phyloP scores from a whole-genome alignment of 441 rosid genomes.

The Euphorbia schlechtendalii region DNA sequence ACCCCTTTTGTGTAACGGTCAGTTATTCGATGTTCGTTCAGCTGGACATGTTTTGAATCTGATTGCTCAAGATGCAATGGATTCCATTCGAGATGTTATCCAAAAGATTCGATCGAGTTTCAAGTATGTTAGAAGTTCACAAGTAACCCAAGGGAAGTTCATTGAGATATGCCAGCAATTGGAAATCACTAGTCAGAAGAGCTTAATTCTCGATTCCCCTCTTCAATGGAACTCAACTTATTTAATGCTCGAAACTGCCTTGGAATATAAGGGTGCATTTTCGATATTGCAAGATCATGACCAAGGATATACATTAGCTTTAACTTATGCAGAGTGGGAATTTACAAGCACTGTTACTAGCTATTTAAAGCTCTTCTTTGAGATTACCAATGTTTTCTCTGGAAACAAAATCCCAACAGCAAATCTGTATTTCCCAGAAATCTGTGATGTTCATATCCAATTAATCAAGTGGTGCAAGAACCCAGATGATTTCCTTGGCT shows the following conservation, averaged over 20 bases:
- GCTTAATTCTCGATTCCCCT: constrained; percentile 57
- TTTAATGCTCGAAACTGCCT: constrained; percentile 66
- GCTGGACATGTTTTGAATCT: constrained; percentile 57
- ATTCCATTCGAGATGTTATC: constrained; percentile 50
- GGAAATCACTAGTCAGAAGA: constrained; percentile 53
- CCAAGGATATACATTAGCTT: constrained; percentile 36
- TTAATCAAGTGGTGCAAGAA: constrained; percentile 87
- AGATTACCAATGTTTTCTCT: constrained; percentile 50
- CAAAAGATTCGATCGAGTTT: constrained; percentile 70
- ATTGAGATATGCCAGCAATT: constrained; percentile 63
- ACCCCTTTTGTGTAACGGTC: constrained; percentile 50
- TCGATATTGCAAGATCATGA: constrained; percentile 61
- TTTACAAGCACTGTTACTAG: constrained; percentile 51
- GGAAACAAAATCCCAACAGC: constrained; percentile 64
- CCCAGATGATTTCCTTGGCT: constrained; percentile 56
- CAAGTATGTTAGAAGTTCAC: constrained; percentile 76
- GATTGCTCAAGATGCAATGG: constrained; percentile 63
- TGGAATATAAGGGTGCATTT: constrained; percentile 59
- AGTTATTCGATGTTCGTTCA: constrained; percentile 66
- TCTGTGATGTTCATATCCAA: constrained; percentile 79
- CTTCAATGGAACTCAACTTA: constrained; percentile 66
- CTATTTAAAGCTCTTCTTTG: constrained; percentile 56
- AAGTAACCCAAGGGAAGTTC: constrained; percentile 53
- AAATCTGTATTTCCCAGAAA: constrained; percentile 74
- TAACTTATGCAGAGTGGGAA: constrained; percentile 78